A percentile compares a stretch with the other conserved stretches of the same genome.
Evolutionary conservation across 2,329 filamentous ascomycete genomes (phyloP).

Genomic region (Calonectria fujianensis): DNA sequence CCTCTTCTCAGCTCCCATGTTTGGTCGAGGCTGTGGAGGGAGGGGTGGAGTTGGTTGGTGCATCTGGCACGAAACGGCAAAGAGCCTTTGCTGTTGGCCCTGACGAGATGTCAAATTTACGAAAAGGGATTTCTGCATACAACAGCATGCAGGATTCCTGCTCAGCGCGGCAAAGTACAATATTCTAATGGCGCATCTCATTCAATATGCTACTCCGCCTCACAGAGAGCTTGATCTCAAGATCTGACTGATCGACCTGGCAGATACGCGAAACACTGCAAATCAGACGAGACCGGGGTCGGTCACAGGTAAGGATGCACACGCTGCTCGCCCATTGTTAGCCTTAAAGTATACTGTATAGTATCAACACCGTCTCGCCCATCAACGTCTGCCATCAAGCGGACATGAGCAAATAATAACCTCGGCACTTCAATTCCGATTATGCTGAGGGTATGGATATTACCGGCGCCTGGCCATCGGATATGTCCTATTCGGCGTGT

Average conservation of each 20-base stretch:
- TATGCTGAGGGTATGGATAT: constrained; percentile 26
- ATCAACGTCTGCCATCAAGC: constrained; percentile 40
- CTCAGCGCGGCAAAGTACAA: constrained; percentile 19
- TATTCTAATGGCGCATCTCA: constrained; percentile 22
- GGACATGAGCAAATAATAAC: constrained; percentile 30
- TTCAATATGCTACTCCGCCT: constrained; percentile 28
- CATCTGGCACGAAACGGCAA: constrained; percentile 40
- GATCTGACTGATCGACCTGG: constrained; percentile 45
- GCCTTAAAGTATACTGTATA: constrained; percentile 36
- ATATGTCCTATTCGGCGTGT: neutral
- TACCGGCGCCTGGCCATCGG: constrained; percentile 23
- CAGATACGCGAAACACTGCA: constrained; percentile 45
- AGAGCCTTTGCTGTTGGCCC: constrained; percentile 24
- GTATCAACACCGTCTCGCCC: constrained; percentile 37
- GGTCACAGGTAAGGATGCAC: constrained; percentile 23
- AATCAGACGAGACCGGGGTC: constrained; percentile 39
- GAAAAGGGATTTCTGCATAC: constrained; percentile 28
- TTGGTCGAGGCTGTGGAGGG: constrained; percentile 38
- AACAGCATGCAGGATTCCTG: constrained; percentile 12
- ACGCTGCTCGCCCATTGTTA: constrained; percentile 36
- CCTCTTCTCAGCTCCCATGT: constrained; percentile 48
- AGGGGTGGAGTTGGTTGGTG: constrained; percentile 43
- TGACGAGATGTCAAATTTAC: constrained; percentile 30
- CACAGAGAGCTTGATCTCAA: constrained; percentile 32
- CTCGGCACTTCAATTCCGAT: neutral